Conservation (phyloP, 1,139 yeast species). For the Yamadazyma aaseri region DNA sequence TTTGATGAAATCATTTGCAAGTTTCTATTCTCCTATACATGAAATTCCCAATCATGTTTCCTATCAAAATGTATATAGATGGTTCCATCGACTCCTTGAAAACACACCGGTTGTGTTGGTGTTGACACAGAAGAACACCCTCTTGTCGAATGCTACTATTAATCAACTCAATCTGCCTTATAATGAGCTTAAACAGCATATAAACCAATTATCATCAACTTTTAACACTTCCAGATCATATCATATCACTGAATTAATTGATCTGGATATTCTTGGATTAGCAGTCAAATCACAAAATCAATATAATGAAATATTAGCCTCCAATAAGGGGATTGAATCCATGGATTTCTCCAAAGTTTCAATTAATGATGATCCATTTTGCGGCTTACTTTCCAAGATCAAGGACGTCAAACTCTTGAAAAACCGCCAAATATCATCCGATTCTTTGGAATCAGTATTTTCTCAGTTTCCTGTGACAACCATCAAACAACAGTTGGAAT, state of each 20-base stretch:
- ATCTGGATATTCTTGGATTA: slow-evolving; percentile 29
- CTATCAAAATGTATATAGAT: slow-evolving; percentile 22
- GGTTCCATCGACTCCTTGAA: slow-evolving; percentile 28
- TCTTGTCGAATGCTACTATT: slow-evolving; percentile 29
- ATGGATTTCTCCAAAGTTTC: background rate
- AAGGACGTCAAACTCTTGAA: slow-evolving; percentile 9
- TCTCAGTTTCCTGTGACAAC: slow-evolving; percentile 5
- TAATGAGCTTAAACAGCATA: slow-evolving; percentile 13
- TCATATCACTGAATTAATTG: slow-evolving; percentile 28
- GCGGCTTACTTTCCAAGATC: slow-evolving; percentile 7
- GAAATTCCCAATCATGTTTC: slow-evolving; percentile 7
- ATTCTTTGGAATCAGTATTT: slow-evolving; percentile 5
- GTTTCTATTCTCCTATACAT: slow-evolving; percentile 10
- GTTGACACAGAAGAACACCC: slow-evolving; percentile 26
- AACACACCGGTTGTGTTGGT: slow-evolving; percentile 35
- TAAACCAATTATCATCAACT: slow-evolving; percentile 14
- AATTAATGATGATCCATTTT: slow-evolving; percentile 5
- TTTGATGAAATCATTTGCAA: slow-evolving; percentile 12
- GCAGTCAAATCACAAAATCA: slow-evolving; percentile 17
- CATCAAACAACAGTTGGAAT: slow-evolving; percentile 5
- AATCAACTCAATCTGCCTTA: slow-evolving; percentile 26
- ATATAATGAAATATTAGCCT: background rate
- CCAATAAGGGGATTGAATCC: slow-evolving; percentile 8
- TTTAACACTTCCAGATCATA: slow-evolving; percentile 19
- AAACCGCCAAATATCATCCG: slow-evolving; percentile 3